phyloP scores from a whole-genome alignment of 2,329 filamentous ascomycete genomes.

The Acarospora socialis region DNA sequence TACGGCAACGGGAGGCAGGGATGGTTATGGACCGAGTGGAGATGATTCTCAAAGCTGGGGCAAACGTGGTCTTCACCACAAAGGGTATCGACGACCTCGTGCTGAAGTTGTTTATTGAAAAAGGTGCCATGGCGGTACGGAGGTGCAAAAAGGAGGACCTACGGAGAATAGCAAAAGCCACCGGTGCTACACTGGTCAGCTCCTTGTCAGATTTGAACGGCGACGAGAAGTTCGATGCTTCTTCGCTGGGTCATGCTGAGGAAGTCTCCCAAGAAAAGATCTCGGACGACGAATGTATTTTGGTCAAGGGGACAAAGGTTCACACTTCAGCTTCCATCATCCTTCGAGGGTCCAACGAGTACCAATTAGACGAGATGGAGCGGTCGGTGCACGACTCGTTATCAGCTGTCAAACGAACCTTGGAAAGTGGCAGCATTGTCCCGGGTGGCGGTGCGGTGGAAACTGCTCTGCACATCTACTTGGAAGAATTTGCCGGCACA shows the following conservation, averaged over 20 bases:
- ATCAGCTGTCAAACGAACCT: constrained; percentile 89
- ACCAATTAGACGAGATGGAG: constrained; percentile 97
- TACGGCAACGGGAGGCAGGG: constrained; percentile 78
- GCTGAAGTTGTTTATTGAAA: constrained; percentile 87
- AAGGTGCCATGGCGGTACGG: constrained; percentile 86
- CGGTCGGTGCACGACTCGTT: constrained; percentile 93
- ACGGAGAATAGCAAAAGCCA: constrained; percentile 87
- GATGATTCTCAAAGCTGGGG: constrained; percentile 93
- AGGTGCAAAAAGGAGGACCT: constrained; percentile 98
- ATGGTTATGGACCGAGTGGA: constrained; percentile 91
- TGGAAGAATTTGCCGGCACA: constrained; percentile 96
- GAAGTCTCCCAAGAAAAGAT: constrained; percentile 98
- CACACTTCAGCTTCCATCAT: constrained; percentile 93
- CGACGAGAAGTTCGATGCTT: constrained; percentile 89
- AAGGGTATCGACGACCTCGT: constrained; percentile 97
- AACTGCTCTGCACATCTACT: constrained; percentile 97
- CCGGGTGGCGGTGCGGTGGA: constrained; percentile 93
- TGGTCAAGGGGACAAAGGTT: constrained; percentile 89
- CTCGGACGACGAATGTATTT: constrained; percentile 95
- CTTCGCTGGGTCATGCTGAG: constrained; percentile 78
- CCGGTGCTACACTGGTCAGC: constrained; percentile 82
- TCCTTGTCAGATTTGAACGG: constrained; percentile 93
- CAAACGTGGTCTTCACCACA: constrained; percentile 90
- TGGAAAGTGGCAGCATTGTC: constrained; percentile 93
- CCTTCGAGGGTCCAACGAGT: constrained; percentile 89